A percentile compares a stretch with the other conserved stretches of the same genome.
These are phyloP conservation scores for Colletotrichum lini DNA, from an alignment of 2,329 filamentous ascomycete genomes.

Conservation along the genomic window DNA sequence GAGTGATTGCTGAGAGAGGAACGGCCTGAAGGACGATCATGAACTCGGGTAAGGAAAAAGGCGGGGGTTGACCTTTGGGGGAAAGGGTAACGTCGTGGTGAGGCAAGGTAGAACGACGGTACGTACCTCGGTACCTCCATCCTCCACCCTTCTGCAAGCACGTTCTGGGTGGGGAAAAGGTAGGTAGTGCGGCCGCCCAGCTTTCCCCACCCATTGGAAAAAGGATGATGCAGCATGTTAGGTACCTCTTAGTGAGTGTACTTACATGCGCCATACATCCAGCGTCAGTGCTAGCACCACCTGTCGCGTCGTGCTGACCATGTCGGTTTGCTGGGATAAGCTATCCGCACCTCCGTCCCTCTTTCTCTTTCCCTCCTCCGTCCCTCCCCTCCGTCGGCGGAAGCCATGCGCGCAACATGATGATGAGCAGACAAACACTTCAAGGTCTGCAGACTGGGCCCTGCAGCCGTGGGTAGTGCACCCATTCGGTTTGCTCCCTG, in stretches of 20 bases:
- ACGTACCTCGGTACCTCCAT: neutral
- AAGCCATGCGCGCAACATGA: slow-evolving; percentile 4
- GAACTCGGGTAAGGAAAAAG: slow-evolving; percentile 27
- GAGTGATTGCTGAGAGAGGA: slow-evolving; percentile 18
- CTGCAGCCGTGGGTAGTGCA: neutral
- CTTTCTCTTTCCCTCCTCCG: neutral
- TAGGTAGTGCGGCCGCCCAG: slow-evolving; percentile 19
- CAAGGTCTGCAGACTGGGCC: slow-evolving; percentile 1
- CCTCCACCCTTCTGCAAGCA: neutral
- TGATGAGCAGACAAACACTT: neutral
- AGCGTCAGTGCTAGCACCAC: slow-evolving; percentile 1
- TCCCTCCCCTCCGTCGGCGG: slow-evolving; percentile 9
- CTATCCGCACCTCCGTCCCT: slow-evolving; percentile 23
- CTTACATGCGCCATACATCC: neutral
- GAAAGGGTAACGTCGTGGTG: neutral
- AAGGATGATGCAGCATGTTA: slow-evolving; percentile 5
- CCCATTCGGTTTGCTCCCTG: neutral
- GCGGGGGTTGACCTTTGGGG: slow-evolving; percentile 13
- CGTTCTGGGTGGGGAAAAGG: slow-evolving; percentile 28
- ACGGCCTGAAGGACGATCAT: slow-evolving; percentile 28
- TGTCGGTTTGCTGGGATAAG: slow-evolving; percentile 25
- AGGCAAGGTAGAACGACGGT: neutral
- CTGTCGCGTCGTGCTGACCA: slow-evolving; percentile 27
- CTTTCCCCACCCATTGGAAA: slow-evolving; percentile 26
- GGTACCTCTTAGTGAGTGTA: neutral